These are phyloP conservation scores for Penicillium egyptiacum DNA, from an alignment of 495 filamentous ascomycete species.

Conservation along the genomic window DNA sequence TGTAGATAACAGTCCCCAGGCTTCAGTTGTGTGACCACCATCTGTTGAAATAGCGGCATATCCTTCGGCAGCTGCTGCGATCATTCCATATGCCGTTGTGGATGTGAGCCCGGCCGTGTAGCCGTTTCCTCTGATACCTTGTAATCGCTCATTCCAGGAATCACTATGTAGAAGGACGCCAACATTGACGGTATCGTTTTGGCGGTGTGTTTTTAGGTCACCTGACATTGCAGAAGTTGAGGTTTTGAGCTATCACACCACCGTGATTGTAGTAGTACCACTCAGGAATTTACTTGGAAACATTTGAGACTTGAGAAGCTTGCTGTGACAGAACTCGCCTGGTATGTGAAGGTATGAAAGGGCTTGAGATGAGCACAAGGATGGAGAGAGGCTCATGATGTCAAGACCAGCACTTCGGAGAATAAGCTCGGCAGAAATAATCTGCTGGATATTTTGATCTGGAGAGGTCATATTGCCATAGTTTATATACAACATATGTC, in stretches of 20 bases:
- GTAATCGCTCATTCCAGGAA: slow-evolving; percentile 43
- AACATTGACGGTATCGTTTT: slow-evolving; percentile 37
- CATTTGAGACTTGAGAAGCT: neutral
- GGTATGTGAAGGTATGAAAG: neutral
- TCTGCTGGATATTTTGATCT: neutral
- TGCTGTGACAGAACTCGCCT: neutral
- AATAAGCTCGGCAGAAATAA: neutral
- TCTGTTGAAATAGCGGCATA: slow-evolving; percentile 45
- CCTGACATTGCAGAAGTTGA: slow-evolving; percentile 45
- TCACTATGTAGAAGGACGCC: slow-evolving; percentile 38
- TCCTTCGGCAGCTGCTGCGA: slow-evolving; percentile 30
- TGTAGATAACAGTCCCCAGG: slow-evolving; percentile 32
- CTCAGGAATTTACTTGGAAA: neutral
- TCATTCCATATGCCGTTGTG: slow-evolving; percentile 13
- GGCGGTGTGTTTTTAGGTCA: slow-evolving; percentile 46
- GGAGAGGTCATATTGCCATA: neutral
- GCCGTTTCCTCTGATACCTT: slow-evolving; percentile 45
- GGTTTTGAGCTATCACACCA: neutral
- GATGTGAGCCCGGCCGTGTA: slow-evolving; percentile 28
- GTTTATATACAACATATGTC: no score
- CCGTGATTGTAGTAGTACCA: slow-evolving; percentile 1
- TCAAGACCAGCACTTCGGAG: neutral
- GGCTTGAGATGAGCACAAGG: neutral
- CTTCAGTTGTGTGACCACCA: slow-evolving; percentile 30
- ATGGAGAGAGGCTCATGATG: neutral